phyloP scores from a whole-genome alignment of 2,329 filamentous ascomycete species.

The Amauroascus niger region DNA sequence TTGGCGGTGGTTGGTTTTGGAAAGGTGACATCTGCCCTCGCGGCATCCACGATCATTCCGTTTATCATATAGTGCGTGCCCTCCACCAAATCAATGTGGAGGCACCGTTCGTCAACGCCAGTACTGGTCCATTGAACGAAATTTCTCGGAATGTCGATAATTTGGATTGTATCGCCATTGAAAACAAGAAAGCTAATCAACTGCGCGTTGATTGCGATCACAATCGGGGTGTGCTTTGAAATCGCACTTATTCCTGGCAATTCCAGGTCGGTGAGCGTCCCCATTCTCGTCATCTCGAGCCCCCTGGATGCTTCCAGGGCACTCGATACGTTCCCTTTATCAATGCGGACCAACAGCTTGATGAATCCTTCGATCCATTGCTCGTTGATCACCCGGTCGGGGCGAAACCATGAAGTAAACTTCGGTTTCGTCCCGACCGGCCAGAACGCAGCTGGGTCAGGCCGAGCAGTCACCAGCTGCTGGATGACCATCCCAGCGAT shows the following conservation, averaged over 20 bases:
- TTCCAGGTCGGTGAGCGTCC: neutral
- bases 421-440: neutral
- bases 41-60: neutral
- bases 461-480: conserved; percentile 9
- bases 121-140: neutral
- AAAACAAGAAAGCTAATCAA: neutral
- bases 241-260: neutral
- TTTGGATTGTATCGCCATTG: neutral
- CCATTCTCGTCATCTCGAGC: neutral
- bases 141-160: conserved; percentile 1
- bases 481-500: conserved; percentile 20
- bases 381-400: neutral
- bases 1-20: neutral
- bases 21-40: neutral
- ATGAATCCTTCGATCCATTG: neutral
- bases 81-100: neutral
- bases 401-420: neutral
- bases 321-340: neutral
- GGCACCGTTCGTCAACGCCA: neutral
- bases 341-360: neutral
- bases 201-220: neutral
- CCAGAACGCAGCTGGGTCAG: conserved; percentile 4
- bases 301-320: neutral
- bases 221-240: neutral
- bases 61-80: neutral